These are phyloP conservation scores for Fagopyrum tataricum DNA, from an alignment of 148 eudicot species.

Conservation along the genomic window DNA sequence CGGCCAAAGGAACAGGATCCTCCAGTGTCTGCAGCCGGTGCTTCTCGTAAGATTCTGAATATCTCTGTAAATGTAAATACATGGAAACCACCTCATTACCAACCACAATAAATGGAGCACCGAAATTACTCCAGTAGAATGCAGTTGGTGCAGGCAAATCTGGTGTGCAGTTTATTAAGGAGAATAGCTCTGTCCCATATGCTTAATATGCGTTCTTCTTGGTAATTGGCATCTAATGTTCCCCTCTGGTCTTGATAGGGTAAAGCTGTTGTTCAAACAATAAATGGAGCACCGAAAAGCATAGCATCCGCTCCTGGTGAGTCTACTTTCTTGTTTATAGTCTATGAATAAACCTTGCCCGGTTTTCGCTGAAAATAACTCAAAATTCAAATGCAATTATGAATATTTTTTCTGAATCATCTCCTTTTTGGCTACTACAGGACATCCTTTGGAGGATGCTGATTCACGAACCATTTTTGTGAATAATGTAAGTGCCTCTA, in stretches of 20 bases:
- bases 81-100: slow-evolving; percentile 63
- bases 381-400: neutral
- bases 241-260: slow-evolving; percentile 27
- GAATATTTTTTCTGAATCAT: neutral
- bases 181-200: slow-evolving; percentile 20
- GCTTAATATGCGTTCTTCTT: neutral
- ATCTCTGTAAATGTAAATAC: slow-evolving; percentile 66
- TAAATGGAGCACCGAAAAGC: slow-evolving; percentile 37
- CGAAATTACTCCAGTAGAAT: slow-evolving; percentile 29
- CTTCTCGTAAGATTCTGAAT: slow-evolving; percentile 50
- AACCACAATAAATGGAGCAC: slow-evolving; percentile 31
- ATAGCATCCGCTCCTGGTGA: slow-evolving; percentile 39
- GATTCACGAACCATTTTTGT: slow-evolving; percentile 87
- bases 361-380: neutral
- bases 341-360: neutral
- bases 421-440: slow-evolving; percentile 25
- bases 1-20: slow-evolving; percentile 37
- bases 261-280: slow-evolving; percentile 29
- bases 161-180: slow-evolving; percentile 30
- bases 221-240: neutral
- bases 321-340: slow-evolving; percentile 16
- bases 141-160: slow-evolving; percentile 33
- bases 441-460: slow-evolving; percentile 74
- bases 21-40: slow-evolving; percentile 29
- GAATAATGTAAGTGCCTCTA: slow-evolving; percentile 54